phyloP scores from a whole-genome alignment of 148 eudicot species.

The Beta vulgaris region DNA sequence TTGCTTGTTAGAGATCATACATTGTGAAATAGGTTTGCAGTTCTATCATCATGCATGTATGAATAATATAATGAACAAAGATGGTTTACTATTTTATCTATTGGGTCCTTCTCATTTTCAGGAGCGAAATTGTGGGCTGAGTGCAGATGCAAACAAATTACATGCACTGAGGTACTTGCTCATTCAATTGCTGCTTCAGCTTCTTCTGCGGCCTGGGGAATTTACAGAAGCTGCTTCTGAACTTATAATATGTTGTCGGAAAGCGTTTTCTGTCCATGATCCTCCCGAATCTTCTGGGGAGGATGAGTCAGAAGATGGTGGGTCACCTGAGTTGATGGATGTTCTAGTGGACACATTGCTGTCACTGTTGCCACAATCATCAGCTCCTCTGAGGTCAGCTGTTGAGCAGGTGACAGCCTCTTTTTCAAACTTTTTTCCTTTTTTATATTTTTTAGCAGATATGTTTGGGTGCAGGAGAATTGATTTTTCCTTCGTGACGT shows the following conservation, averaged over 20 bases:
- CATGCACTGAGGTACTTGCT: slow-evolving; percentile 95
- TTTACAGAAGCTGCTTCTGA: slow-evolving; percentile 78
- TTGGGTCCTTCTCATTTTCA: slow-evolving; percentile 27
- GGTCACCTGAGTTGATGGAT: slow-evolving; percentile 69
- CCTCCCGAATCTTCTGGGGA: slow-evolving; percentile 64
- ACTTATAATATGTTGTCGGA: slow-evolving; percentile 79
- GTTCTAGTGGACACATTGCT: slow-evolving; percentile 89
- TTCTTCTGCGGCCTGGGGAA: slow-evolving; percentile 82
- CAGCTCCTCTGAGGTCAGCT: slow-evolving; percentile 82
- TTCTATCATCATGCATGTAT: background rate
- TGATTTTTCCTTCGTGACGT: background rate
- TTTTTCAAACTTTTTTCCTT: slow-evolving; percentile 1
- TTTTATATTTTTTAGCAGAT: slow-evolving; percentile 1
- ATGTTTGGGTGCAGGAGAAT: background rate
- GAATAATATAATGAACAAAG: background rate
- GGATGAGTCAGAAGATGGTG: slow-evolving; percentile 68
- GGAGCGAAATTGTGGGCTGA: slow-evolving; percentile 75
- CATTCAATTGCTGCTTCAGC: slow-evolving; percentile 82
- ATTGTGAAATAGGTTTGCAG: background rate
- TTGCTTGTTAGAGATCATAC: background rate
- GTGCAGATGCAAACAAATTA: slow-evolving; percentile 59
- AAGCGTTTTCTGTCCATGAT: slow-evolving; percentile 63
- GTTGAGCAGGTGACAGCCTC: slow-evolving; percentile 72
- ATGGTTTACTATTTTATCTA: background rate
- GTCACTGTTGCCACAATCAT: slow-evolving; percentile 87